Percentiles rank a stretch among this genome's conserved stretches.
Conservation (phyloP, 331 rosid genomes). For the Erythrophleum ivorense region DNA sequence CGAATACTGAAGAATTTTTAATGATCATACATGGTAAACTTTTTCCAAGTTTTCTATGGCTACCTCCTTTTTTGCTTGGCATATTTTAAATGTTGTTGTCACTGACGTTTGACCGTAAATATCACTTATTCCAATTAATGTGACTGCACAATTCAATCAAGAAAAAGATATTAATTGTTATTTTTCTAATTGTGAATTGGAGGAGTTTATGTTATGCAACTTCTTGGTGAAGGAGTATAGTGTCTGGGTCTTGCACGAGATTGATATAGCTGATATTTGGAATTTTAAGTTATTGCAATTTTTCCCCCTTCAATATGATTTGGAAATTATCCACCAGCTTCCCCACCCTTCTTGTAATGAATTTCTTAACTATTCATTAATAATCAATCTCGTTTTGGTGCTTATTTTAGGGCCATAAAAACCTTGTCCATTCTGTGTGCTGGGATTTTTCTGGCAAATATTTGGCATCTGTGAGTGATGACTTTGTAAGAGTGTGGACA, state of each 20-base stretch:
- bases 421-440: constrained; percentile 59
- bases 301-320: neutral
- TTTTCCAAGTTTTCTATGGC: neutral
- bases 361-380: neutral
- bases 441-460: constrained; percentile 76
- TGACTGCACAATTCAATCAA: neutral
- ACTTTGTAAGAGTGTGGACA: constrained; percentile 66
- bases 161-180: neutral
- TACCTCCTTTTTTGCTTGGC: neutral
- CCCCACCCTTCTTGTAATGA: neutral
- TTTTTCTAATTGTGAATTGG: neutral
- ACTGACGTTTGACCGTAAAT: neutral
- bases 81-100: neutral
- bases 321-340: neutral
- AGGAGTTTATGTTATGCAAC: neutral
- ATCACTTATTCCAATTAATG: neutral
- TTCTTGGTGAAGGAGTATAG: neutral
- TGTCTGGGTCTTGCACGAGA: neutral
- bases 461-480: constrained; percentile 80
- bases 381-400: constrained; percentile 7
- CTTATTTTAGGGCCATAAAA: constrained; percentile 72
- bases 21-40: neutral
- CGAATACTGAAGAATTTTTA: neutral
- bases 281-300: neutral
- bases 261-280: neutral